Evolutionary conservation across 2,329 filamentous ascomycete species (phyloP).

Genomic region (Colletotrichum endophyticum): DNA sequence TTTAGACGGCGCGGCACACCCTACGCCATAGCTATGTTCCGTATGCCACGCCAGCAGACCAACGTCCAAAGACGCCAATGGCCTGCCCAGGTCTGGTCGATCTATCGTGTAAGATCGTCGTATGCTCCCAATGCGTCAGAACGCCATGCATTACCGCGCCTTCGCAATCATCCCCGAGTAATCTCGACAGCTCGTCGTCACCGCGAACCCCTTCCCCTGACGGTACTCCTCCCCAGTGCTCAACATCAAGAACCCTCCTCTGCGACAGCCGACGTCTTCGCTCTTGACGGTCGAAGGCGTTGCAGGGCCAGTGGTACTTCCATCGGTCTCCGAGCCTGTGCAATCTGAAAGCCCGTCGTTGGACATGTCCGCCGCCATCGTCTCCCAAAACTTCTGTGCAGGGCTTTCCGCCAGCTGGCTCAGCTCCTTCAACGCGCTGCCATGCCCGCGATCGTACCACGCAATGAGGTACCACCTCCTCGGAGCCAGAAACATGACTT

Average conservation of each 20-base stretch:
- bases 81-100: background rate
- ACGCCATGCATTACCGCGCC: background rate
- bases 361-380: background rate
- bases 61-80: background rate
- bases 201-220: background rate
- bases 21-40: background rate
- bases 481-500: slow-evolving; percentile 15
- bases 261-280: background rate
- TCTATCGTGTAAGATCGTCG: background rate
- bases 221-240: slow-evolving; percentile 7
- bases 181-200: background rate
- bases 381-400: slow-evolving; percentile 11
- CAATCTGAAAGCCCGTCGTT: background rate
- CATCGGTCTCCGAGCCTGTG: background rate
- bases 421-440: slow-evolving; percentile 1
- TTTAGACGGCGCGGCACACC: background rate
- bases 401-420: background rate
- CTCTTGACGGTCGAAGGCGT: background rate
- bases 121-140: background rate
- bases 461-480: slow-evolving; percentile 14
- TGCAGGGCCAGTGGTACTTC: background rate
- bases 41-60: background rate
- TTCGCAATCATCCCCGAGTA: background rate
- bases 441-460: slow-evolving; percentile 13
- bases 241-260: background rate